Conservation (phyloP, 2,329 filamentous ascomycete species). For the Alternaria brassicicola region DNA sequence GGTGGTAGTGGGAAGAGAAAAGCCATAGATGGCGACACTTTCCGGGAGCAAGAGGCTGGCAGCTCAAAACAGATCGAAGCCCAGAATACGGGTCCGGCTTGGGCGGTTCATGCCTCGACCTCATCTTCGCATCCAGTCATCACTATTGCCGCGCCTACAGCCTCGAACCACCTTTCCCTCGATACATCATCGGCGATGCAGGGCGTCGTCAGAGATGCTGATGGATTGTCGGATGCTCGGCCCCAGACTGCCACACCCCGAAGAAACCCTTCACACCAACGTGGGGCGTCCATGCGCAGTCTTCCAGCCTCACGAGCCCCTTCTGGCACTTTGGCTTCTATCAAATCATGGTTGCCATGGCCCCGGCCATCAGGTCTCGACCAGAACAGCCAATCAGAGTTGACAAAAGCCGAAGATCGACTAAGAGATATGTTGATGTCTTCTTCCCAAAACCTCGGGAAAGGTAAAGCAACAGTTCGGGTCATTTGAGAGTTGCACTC, state of each 20-base stretch:
- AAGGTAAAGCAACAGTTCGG: slow-evolving; percentile 35
- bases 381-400: slow-evolving; percentile 25
- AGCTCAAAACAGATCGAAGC: slow-evolving; percentile 14
- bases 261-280: slow-evolving; percentile 25
- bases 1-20: slow-evolving; percentile 41
- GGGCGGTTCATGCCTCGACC: slow-evolving; percentile 36
- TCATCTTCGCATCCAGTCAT: slow-evolving; percentile 40
- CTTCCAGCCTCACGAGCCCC: slow-evolving; percentile 29
- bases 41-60: slow-evolving; percentile 25
- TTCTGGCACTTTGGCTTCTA: slow-evolving; percentile 39
- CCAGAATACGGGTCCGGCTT: slow-evolving; percentile 30
- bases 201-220: slow-evolving; percentile 22
- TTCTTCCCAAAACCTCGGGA: slow-evolving; percentile 31
- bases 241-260: slow-evolving; percentile 19
- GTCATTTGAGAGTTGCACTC: slow-evolving; percentile 21
- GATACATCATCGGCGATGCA: slow-evolving; percentile 39
- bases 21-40: slow-evolving; percentile 27
- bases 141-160: slow-evolving; percentile 40
- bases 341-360: slow-evolving; percentile 47
- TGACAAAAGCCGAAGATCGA: slow-evolving; percentile 40
- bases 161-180: slow-evolving; percentile 46
- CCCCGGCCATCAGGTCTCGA: slow-evolving; percentile 30
- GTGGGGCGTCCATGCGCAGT: slow-evolving; percentile 30
- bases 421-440: slow-evolving; percentile 42
- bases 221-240: slow-evolving; percentile 12